phyloP scores from a whole-genome alignment of 2,329 filamentous ascomycete genomes.

The Ploettnerulaceae sp. region DNA sequence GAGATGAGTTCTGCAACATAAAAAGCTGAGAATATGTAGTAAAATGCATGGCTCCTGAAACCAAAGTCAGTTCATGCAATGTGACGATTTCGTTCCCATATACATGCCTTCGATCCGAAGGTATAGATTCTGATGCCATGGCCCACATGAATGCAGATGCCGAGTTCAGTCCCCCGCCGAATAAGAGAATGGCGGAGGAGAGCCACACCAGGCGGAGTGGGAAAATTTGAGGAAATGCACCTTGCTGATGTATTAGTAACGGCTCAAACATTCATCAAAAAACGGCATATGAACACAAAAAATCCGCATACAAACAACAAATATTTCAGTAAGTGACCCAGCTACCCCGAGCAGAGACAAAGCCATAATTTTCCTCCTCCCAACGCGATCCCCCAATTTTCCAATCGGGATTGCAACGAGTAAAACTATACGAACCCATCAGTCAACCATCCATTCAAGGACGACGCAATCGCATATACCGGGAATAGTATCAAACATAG shows the following conservation, averaged over 20 bases:
- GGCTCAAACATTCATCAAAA: not conserved
- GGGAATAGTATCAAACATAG: conserved; percentile 30
- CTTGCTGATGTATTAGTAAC: conserved; percentile 12
- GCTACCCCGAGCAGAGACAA: conserved; percentile 27
- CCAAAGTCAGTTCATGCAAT: not conserved
- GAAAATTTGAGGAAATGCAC: conserved; percentile 29
- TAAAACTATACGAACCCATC: conserved; percentile 23
- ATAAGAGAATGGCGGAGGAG: conserved; percentile 28
- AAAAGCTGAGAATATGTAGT: conserved; percentile 33
- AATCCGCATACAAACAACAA: conserved; percentile 28
- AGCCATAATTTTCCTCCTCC: conserved; percentile 28
- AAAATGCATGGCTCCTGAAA: conserved; percentile 30
- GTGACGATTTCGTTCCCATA: no score
- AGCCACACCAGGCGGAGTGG: conserved; percentile 29
- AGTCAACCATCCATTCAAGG: not conserved
- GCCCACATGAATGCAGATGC: conserved; percentile 33
- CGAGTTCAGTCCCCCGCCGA: conserved; percentile 31
- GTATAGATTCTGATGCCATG: conserved; percentile 30
- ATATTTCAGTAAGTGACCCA: conserved; percentile 25
- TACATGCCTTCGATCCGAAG: conserved; percentile 24
- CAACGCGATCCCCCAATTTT: conserved; percentile 29
- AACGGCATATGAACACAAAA: no score
- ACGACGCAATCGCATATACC: conserved; percentile 16
- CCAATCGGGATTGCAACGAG: conserved; percentile 32
- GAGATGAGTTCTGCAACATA: conserved; percentile 31